Conservation (phyloP, 1,284 basidiomycete species). For the Papiliotrema terrestris region DNA sequence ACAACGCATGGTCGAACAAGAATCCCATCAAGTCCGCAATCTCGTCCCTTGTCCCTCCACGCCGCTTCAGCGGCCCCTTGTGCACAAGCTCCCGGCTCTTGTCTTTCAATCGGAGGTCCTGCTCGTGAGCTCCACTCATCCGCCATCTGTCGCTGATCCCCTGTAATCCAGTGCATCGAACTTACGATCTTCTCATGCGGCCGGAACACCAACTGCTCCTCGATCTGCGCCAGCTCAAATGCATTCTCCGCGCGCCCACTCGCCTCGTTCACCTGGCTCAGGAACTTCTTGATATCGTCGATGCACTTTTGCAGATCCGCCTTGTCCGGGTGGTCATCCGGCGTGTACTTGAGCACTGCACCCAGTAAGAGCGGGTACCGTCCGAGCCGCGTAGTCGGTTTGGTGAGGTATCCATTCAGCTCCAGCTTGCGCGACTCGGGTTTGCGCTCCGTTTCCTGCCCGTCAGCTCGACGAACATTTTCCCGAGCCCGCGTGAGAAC, state of each 20-base stretch:
- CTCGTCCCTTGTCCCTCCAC: constrained; percentile 70
- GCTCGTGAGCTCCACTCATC: constrained; percentile 1
- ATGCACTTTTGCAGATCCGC: constrained; percentile 73
- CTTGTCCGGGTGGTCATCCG: constrained; percentile 88
- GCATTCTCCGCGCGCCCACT: constrained; percentile 89
- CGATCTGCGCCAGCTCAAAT: constrained; percentile 86
- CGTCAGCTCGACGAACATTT: neutral
- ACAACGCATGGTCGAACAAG: constrained; percentile 92
- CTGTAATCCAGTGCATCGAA: no score
- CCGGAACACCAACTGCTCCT: constrained; percentile 80
- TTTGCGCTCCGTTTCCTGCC: constrained; percentile 78
- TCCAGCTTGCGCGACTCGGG: constrained; percentile 96
- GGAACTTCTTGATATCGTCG: constrained; percentile 73
- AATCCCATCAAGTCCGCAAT: constrained; percentile 88
- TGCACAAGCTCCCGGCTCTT: constrained; percentile 88
- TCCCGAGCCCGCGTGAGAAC: neutral
- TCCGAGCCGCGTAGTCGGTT: constrained; percentile 94
- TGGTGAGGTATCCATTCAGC: constrained; percentile 96
- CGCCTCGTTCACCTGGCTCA: constrained; percentile 85
- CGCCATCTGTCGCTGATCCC: no score
- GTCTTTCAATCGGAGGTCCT: constrained; percentile 83
- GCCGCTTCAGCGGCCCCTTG: constrained; percentile 89
- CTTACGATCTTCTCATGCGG: constrained; percentile 78
- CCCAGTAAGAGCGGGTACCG: constrained; percentile 91
- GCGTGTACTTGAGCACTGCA: constrained; percentile 89